Percentiles rank a stretch among this genome's conserved stretches.
phyloP scores from a whole-genome alignment of 805 yeast genomes.

The Metschnikowia corniflorae region DNA sequence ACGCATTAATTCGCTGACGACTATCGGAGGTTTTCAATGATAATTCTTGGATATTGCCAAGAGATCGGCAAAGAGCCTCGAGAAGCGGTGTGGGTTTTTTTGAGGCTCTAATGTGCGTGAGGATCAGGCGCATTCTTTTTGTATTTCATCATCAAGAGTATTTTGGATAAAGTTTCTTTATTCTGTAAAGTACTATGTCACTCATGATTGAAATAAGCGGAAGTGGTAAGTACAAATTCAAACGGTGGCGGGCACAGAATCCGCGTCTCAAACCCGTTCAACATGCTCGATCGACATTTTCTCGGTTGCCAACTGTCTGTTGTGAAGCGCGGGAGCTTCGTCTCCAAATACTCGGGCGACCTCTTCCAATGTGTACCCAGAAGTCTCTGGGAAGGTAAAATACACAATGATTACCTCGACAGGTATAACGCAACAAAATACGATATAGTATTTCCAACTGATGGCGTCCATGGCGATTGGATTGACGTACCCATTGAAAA shows the following conservation, averaged over 20 bases:
- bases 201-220: too few relatives aligned
- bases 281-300: slow-evolving; percentile 11
- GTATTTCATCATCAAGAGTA: too few relatives aligned
- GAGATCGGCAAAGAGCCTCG: too few relatives aligned
- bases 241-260: background rate
- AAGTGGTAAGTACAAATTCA: too few relatives aligned
- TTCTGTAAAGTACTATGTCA: too few relatives aligned
- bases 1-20: too few relatives aligned
- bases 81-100: too few relatives aligned
- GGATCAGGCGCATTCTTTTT: too few relatives aligned
- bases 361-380: slow-evolving; percentile 43
- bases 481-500: slow-evolving; percentile 25
- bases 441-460: slow-evolving; percentile 44
- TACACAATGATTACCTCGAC: slow-evolving; percentile 27
- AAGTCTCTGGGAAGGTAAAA: slow-evolving; percentile 40
- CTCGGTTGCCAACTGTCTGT: slow-evolving; percentile 6
- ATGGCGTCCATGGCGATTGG: slow-evolving; percentile 39
- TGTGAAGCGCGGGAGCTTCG: slow-evolving; percentile 13
- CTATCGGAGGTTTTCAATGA: too few relatives aligned
- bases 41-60: too few relatives aligned
- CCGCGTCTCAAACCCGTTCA: slow-evolving; percentile 7
- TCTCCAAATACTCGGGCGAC: slow-evolving; percentile 42
- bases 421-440: slow-evolving; percentile 30
- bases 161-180: too few relatives aligned
- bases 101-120: too few relatives aligned